These are phyloP conservation scores for Hymenoscyphus fraxineus DNA, from an alignment of 2,329 filamentous ascomycete species.

Conservation along the genomic window DNA sequence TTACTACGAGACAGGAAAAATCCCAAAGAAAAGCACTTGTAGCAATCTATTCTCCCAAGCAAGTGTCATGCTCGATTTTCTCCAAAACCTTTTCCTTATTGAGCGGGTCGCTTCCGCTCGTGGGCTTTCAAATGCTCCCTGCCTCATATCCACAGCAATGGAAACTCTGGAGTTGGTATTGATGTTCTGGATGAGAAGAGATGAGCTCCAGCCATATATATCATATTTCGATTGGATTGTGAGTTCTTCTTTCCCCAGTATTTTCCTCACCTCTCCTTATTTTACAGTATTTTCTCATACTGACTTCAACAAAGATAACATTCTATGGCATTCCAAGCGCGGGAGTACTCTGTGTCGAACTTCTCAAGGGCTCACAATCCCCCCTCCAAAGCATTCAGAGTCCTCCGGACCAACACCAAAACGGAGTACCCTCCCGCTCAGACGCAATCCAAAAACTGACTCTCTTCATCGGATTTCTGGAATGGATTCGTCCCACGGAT, in stretches of 20 bases:
- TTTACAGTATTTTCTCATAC: too few relatives aligned
- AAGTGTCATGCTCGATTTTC: constrained; percentile 21
- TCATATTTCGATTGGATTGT: constrained; percentile 32
- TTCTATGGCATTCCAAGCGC: constrained; percentile 31
- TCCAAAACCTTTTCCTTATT: constrained; percentile 32
- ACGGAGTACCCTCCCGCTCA: constrained; percentile 26
- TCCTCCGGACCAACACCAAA: constrained; percentile 8
- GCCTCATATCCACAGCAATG: constrained; percentile 28
- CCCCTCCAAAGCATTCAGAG: not conserved
- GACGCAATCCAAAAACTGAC: constrained; percentile 32
- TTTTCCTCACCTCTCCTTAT: not conserved
- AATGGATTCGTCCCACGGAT: constrained; percentile 33
- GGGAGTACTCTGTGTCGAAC: constrained; percentile 31
- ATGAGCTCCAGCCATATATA: constrained; percentile 24
- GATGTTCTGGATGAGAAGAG: constrained; percentile 32
- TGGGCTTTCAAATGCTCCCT: constrained; percentile 23
- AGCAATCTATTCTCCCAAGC: constrained; percentile 23
- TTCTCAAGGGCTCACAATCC: constrained; percentile 22
- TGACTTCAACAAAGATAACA: constrained; percentile 11
- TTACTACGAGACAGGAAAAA: constrained; percentile 22
- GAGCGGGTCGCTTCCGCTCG: constrained; percentile 28
- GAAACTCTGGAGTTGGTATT: constrained; percentile 29
- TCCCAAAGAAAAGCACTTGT: constrained; percentile 22
- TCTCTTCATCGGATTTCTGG: constrained; percentile 32
- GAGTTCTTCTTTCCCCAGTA: constrained; percentile 7